Evolutionary conservation across 2,329 filamentous ascomycete genomes (phyloP), one percentile per base, ranked within the genome.

Genomic region (Periconia macrospinosa): DNA sequence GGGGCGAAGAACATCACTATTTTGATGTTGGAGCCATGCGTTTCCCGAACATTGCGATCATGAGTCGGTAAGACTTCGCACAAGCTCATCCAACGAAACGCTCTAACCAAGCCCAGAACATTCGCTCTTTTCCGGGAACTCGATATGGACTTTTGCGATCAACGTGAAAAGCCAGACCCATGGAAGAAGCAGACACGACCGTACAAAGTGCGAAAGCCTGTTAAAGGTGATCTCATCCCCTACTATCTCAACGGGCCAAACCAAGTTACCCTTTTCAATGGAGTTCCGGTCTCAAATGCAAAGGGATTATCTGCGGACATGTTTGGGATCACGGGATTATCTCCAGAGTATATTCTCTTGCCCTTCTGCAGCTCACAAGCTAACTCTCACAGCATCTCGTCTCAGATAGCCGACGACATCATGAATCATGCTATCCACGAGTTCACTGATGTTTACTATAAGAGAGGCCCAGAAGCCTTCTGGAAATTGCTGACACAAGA

Each of bases 21-120:
- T 76, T 76, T 48, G 75, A 78, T 54, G 58, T 77, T 33, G 75
- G 75, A 0, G 75, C 75, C 5, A 77, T 77, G 75, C 58, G 75
- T 15, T 75, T 68, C 51, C 75, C 75, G 0, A 37, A 72, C 5
- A 75, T 66, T 30, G 42, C 55, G 5, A 58, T 61, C 47, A 75
- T 72, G 73, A 27, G 54, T 48, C 48, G 41, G 41, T 42, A 42
- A 42, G 17, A 23, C 11, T 11, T 3, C 17, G 17, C 41, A 18
- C 11, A 7, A 11, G n/a, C 17, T 18, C 17, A 2, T 42, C 5
- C 8, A 42, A 3, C n/a, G 19, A 42, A 42, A 15, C 11, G 7
- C 13, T 42, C 41, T 42, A 18, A 42, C 17, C 19, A 19, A 5
- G 3, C 3, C 41, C 13, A 42, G 47, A 17, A 45, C 23, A 23